Base-by-base conservation (phyloP, 805 yeast species). In the Scheffersomyces stipitis region DNA sequence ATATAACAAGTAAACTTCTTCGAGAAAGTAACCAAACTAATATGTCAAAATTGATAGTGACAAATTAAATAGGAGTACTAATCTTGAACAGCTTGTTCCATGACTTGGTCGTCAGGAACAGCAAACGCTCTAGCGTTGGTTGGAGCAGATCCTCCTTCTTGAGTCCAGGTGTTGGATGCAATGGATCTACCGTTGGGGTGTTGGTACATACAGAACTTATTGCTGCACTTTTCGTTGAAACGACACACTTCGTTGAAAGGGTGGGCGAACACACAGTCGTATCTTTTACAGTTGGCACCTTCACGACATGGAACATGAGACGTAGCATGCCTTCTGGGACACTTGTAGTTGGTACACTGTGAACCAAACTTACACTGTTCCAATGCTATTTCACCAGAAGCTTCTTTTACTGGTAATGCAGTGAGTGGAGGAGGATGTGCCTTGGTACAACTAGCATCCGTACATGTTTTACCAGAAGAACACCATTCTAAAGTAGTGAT, bases 261-360 rank as follows among this genome's bases (percentile, higher is more conserved):
- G 60, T 89, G 97, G 15, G 84, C 73, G 60, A 87, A 89, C 33
- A 75, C 70, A 65, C 97, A 89, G 59, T 89, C 93, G 33, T 78
- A 68, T 60, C 96, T 78, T 14, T 78, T 73, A 67, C 97, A 89
- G 33, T 71, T 72, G 18, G 77, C 76, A 17, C 96, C 96, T 20
- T 81, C 86, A 55, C 96, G 86, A 58, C 97, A 89, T 42, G 86
- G 62, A 18, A 81, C 77, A 5, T 76, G 71, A 6, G 86, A 71
- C 13, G 79, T 73, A 2, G 96, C 95, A 62, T 89, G 97, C 64
- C 97, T 79, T 59, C 76, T 84, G 42, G 84, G 82, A 64, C 97
- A 89, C 51, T 73, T 75, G 48, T 72, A 76, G 54, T 87, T 87
- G 30, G 88, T 82, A 64, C 97, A 89, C 41, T 75, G 70, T 7